phyloP scores from a whole-genome alignment of 768 basidiomycete genomes.

The Rhodotorula babjevae region DNA sequence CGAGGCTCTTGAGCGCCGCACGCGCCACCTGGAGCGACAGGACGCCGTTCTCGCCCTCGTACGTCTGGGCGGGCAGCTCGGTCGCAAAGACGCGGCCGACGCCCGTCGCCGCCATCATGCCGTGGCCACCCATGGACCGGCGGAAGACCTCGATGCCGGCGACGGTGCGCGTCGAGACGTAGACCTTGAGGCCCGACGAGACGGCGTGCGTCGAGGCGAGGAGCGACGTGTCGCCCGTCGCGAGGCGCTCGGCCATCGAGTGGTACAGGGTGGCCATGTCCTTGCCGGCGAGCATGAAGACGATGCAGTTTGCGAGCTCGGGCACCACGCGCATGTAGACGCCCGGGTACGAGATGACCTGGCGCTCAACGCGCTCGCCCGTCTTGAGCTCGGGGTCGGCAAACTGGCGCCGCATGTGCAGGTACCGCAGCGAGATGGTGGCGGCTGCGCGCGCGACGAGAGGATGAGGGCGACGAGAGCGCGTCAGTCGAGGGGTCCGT shows the following conservation, averaged over 20 bases:
- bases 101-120: conserved; percentile 65
- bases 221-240: conserved; percentile 58
- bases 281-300: conserved; percentile 62
- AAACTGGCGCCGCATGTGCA: conserved; percentile 68
- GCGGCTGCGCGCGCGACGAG: conserved; percentile 49
- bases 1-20: conserved; percentile 61
- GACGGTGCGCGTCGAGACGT: conserved; percentile 54
- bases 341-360: conserved; percentile 68
- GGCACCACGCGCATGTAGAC: conserved; percentile 68
- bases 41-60: conserved; percentile 70
- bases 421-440: conserved; percentile 66
- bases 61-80: conserved; percentile 57
- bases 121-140: conserved; percentile 66
- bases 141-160: conserved; percentile 31
- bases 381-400: conserved; percentile 42
- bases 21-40: conserved; percentile 70
- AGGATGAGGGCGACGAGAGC: too few relatives aligned
- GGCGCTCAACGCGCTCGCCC: conserved; percentile 56
- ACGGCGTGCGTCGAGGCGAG: conserved; percentile 70
- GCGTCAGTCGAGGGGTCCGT: too few relatives aligned
- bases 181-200: conserved; percentile 64
- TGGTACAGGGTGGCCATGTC: conserved; percentile 56
- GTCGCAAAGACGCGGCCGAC: conserved; percentile 51
- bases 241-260: conserved; percentile 53
- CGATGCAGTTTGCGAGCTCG: conserved; percentile 63